Conservation (phyloP, 805 yeast genomes). For the Starmerella apis region DNA sequence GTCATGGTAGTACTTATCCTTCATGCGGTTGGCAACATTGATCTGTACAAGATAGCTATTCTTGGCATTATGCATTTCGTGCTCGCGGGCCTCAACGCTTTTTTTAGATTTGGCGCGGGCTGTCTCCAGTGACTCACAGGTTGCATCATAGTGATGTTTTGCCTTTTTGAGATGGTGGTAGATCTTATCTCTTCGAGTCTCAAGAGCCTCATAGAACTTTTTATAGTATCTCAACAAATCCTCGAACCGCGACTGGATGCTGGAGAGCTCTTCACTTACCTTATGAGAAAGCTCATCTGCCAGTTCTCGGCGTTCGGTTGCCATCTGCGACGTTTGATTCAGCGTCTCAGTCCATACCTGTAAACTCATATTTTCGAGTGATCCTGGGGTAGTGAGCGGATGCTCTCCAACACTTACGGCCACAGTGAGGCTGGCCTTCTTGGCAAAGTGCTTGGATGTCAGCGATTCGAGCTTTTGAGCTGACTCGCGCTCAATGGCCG, state of each 20-base stretch:
- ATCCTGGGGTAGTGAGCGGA: slow-evolving; percentile 89
- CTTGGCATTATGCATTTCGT: slow-evolving; percentile 80
- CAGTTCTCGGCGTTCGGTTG: slow-evolving; percentile 53
- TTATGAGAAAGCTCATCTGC: slow-evolving; percentile 50
- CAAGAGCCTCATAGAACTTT: slow-evolving; percentile 49
- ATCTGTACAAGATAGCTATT: slow-evolving; percentile 72
- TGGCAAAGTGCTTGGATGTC: slow-evolving; percentile 58
- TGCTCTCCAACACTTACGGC: slow-evolving; percentile 76
- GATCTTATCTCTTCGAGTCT: slow-evolving; percentile 37
- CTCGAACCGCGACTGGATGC: slow-evolving; percentile 45
- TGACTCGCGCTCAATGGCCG: slow-evolving; percentile 74
- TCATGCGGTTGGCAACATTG: slow-evolving; percentile 75
- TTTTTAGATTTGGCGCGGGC: slow-evolving; percentile 67
- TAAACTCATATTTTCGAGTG: slow-evolving; percentile 74
- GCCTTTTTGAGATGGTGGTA: slow-evolving; percentile 51
- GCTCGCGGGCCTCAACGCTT: slow-evolving; percentile 51
- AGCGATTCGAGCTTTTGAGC: slow-evolving; percentile 54
- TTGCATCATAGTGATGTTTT: slow-evolving; percentile 67
- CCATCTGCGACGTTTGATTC: slow-evolving; percentile 68
- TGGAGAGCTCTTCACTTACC: slow-evolving; percentile 50
- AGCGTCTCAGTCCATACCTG: slow-evolving; percentile 87
- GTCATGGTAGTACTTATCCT: slow-evolving; percentile 86
- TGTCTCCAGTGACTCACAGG: slow-evolving; percentile 70
- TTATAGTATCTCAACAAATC: slow-evolving; percentile 47
- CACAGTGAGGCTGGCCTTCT: slow-evolving; percentile 61